phyloP scores from a whole-genome alignment of 192 early-diverging fungal genomes.

The Rhizoclosmatium sp. region DNA sequence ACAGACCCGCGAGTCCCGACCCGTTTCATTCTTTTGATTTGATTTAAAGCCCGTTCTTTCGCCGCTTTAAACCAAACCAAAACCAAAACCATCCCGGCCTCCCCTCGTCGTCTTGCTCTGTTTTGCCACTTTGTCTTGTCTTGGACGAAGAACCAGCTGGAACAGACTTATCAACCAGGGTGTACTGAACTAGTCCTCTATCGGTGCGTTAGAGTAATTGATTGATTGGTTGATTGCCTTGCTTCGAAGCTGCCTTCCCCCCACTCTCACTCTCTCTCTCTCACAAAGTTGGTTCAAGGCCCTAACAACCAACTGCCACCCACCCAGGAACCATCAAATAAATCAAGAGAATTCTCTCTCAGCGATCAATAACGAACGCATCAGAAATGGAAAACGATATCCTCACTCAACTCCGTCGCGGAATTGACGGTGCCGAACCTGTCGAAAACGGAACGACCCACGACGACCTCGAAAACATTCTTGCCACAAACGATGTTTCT shows the following conservation, averaged over 20 bases:
- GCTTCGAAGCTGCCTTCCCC: not conserved
- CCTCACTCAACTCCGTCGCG: conserved; percentile 28
- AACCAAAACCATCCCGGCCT: not conserved
- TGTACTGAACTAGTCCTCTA: conserved; percentile 8
- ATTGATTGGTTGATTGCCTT: not conserved
- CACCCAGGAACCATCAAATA: not conserved
- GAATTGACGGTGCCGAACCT: conserved; percentile 27
- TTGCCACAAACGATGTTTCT: not conserved
- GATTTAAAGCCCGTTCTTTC: not conserved
- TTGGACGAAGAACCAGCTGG: not conserved
- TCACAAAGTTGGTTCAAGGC: no score
- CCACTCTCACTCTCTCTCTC: not conserved
- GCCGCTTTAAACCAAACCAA: not conserved
- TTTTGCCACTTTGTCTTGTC: not conserved
- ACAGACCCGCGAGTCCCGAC: not conserved
- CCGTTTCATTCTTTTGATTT: not conserved
- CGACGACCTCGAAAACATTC: not conserved
- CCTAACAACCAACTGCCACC: not conserved
- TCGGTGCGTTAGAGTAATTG: not conserved
- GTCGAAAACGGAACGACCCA: not conserved
- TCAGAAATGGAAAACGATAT: conserved; percentile 33
- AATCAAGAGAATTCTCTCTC: not conserved
- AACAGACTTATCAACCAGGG: not conserved
- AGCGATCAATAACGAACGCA: not conserved
- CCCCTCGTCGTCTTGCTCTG: conserved; percentile 3